Evolutionary conservation across 352 stramenopile species (phyloP), one percentile per base, ranked within the genome.

Genomic region (Thalassiosira exigua): DNA sequence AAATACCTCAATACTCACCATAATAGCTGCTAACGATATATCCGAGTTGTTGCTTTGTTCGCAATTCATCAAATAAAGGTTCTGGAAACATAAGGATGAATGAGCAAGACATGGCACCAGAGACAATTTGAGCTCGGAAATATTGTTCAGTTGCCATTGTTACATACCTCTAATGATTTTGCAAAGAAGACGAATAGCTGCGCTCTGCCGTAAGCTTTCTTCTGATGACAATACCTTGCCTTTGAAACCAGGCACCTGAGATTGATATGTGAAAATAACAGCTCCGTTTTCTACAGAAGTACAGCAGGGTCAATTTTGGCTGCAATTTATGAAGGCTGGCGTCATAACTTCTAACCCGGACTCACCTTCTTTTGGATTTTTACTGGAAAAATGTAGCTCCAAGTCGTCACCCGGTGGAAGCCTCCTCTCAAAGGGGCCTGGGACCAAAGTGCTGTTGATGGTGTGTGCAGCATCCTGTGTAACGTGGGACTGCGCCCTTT

Each of bases 21-120:
- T 90, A 92, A 39, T 87, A 91, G 12, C 68, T 81, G 44, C 64
- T 80, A 3, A 93, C 88, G 73, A 93, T 82, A 58, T 93, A 93
- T 26, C 88, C 88, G 1, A 91, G 71, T 22, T 85, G 72, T 69
- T 92, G 84, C 54, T 93, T 90, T 1, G 88, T 93, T 19, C 88
- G 53, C 2, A 93, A 56, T 21, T 90, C 72, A 59, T 93, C 72
- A 69, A 93, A 93, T 7, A 89, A 77, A 1, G 88, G 88, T 61
- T 93, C n/a, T n/a, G n/a, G n/a, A n/a, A n/a, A n/a, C n/a, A n/a
- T n/a, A n/a, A n/a, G n/a, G n/a, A n/a, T n/a, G n/a, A n/a, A n/a
- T n/a, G n/a, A n/a, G n/a, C n/a, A n/a, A n/a, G n/a, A n/a, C n/a
- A n/a, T n/a, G n/a, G n/a, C n/a, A n/a, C n/a, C n/a, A n/a, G n/a